Evolutionary conservation across 305 asterid genomes (phyloP), one percentile per base, ranked within the genome.

Genomic region (Fraxinus velutina): DNA sequence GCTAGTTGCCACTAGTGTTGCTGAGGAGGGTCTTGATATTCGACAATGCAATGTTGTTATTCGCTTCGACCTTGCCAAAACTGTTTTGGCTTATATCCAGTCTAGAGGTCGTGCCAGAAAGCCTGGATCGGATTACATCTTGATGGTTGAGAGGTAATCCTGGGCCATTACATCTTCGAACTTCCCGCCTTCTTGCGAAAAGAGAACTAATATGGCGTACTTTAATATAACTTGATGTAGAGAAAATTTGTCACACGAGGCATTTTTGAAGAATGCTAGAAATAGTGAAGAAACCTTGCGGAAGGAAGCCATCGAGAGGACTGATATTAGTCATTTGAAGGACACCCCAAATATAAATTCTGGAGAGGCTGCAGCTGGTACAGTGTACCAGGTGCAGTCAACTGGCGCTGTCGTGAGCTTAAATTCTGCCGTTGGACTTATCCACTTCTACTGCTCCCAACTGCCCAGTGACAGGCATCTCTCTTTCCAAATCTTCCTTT

Each of bases 1-100:
- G 84, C 90, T 96, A 89, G 99, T 96, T 66, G 99, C 99, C 78
- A 96, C 99, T 78, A 96, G 99, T 89, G 99, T 96, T 85, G 99
- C 99, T 78, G 99, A 96, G 92, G 99, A 96, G 92, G 99, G 98
- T 32, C 98, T 96, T 84, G 99, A 96, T 90, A 96, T 96, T 83
- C 92, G 98, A 80, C 99, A 96, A 86, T 96, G 99, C 90, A 96
- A 96, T 83, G 99, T 96, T 87, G 99, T 96, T 85, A 94, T 96
- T 78, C 97, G 99, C 80, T 96, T 96, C 90, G 99, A 96, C 88
- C 98, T 96, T 78, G 99, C 99, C 60, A 96, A 96, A 90, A 96
- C 99, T 83, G 98, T 96, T 80, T 86, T 96, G 88, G 99, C 99
- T 0, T 96, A 94, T 87, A 96, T 96, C 86, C 99, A 96, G 89